Evolutionary conservation across 2,329 filamentous ascomycete species (phyloP).

Genomic region (Fusarium miscanthi): DNA sequence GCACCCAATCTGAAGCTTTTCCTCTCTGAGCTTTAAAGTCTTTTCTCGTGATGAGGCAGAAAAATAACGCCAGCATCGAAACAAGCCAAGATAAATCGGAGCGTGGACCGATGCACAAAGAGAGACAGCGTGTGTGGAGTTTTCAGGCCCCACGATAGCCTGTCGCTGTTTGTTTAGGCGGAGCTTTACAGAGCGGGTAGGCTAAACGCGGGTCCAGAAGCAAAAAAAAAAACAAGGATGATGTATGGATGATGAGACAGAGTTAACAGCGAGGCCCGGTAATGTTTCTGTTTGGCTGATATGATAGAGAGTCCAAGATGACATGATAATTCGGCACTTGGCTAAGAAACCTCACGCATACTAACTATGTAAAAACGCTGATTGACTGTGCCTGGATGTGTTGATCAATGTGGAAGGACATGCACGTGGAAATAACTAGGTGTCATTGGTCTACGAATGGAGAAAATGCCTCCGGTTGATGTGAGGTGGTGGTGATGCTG

Average conservation of each 20-base stretch:
- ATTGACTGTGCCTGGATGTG: background rate
- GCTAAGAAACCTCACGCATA: background rate
- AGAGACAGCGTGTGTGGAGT: slow-evolving; percentile 15
- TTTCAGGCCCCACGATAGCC: slow-evolving; percentile 22
- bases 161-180: slow-evolving; percentile 18
- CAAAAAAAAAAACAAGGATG: slow-evolving; percentile 24
- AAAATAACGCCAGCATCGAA: slow-evolving; percentile 7
- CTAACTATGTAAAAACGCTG: background rate
- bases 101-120: slow-evolving; percentile 23
- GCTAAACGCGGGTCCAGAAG: slow-evolving; percentile 40
- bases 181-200: slow-evolving; percentile 40
- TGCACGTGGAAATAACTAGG: background rate
- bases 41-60: background rate
- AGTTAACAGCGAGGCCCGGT: background rate
- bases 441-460: background rate
- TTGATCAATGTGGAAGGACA: slow-evolving; percentile 30
- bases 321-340: background rate
- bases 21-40: background rate
- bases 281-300: slow-evolving; percentile 6
- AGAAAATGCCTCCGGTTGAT: slow-evolving; percentile 18
- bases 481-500: background rate
- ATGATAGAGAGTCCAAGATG: background rate
- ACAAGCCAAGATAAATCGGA: slow-evolving; percentile 21
- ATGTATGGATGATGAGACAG: slow-evolving; percentile 26
- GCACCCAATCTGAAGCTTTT: background rate